Evolutionary conservation across 805 yeast genomes (phyloP).

Genomic region (Spathaspora sp.): DNA sequence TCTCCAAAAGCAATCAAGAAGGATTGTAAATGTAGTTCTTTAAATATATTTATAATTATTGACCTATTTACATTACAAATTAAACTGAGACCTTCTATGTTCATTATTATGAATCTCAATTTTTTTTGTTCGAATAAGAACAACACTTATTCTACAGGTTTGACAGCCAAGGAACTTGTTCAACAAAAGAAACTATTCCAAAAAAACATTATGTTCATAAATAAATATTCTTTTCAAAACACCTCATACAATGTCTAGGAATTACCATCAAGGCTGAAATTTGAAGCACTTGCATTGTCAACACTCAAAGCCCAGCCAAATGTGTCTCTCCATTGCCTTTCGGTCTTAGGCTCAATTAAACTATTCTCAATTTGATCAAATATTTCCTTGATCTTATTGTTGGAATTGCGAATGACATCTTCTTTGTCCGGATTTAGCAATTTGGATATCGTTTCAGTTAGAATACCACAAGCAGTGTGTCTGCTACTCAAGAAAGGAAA

Average conservation of each 20-base stretch:
- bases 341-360: conserved; percentile 14
- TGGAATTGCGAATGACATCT: conserved; percentile 6
- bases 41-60: no score
- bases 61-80: no score
- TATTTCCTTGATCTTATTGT: conserved; percentile 10
- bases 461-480: conserved; percentile 7
- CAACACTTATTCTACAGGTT: no score
- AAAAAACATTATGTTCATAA: not conserved
- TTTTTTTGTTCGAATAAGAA: no score
- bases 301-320: conserved; percentile 12
- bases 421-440: conserved; percentile 10
- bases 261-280: not conserved
- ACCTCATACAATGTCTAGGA: not conserved
- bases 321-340: conserved; percentile 16
- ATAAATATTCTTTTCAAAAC: not conserved
- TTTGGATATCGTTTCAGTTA: conserved; percentile 19
- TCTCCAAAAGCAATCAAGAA: no score
- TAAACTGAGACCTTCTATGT: no score
- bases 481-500: not conserved
- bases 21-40: no score
- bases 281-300: not conserved
- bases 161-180: no score
- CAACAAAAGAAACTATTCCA: no score
- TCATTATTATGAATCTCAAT: no score
- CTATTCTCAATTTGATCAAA: conserved; percentile 17